A percentile compares a stretch with the other conserved stretches of the same genome.
Evolutionary conservation across 2,329 filamentous ascomycete species (phyloP).

Genomic region (Fusarium illudens): DNA sequence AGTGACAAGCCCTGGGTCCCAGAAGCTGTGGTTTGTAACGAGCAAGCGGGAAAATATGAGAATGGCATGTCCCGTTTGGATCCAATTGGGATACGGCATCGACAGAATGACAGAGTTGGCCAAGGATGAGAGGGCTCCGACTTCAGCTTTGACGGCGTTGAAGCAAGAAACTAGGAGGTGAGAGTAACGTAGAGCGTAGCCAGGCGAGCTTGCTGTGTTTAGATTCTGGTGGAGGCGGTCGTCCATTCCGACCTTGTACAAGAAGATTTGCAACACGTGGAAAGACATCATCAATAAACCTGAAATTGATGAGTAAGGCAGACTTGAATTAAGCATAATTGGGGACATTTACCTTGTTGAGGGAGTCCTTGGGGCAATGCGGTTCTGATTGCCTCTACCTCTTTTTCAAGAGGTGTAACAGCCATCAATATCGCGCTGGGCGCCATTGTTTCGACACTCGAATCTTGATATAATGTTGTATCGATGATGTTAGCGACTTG

Average conservation of each 20-base stretch:
- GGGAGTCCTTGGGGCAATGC: not conserved
- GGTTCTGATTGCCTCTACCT: not conserved
- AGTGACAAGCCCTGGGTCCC: slow-evolving; percentile 5
- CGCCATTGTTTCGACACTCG: not conserved
- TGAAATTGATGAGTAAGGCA: not conserved
- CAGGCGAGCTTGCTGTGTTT: not conserved
- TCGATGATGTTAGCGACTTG: not conserved
- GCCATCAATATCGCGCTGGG: not conserved
- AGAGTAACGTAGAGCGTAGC: not conserved
- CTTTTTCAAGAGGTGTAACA: slow-evolving; percentile 5
- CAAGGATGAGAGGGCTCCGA: not conserved
- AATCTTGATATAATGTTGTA: not conserved
- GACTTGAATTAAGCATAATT: too few relatives aligned
- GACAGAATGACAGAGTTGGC: not conserved
- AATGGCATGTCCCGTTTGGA: slow-evolving; percentile 13
- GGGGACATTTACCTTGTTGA: not conserved
- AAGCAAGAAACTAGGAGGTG: slow-evolving; percentile 12
- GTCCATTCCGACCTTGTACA: slow-evolving; percentile 18
- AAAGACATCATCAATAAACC: slow-evolving; percentile 1
- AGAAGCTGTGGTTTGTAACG: slow-evolving; percentile 7
- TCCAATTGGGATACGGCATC: slow-evolving; percentile 14
- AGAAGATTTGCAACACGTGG: not conserved
- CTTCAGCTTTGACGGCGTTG: slow-evolving; percentile 11
- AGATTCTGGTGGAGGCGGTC: not conserved
- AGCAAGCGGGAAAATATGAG: slow-evolving; percentile 14